Base-by-base conservation (phyloP, 768 basidiomycete genomes). In the Auricularia sp. region DNA sequence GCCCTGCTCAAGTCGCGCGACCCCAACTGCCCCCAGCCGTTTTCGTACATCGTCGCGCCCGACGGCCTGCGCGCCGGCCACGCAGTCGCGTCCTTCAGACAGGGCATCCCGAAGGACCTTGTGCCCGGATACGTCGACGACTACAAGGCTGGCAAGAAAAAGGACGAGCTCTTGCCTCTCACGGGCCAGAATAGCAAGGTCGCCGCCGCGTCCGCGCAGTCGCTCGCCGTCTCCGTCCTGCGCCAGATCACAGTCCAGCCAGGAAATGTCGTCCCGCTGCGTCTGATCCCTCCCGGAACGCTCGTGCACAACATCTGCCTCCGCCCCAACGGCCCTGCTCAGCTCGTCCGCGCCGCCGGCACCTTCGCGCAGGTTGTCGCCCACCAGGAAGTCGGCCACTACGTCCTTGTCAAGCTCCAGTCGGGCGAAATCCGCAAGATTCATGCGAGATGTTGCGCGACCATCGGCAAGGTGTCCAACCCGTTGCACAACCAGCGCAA, bases 381-480 rank as follows among this genome's bases (percentile, higher is more conserved):
- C 2, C 90, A 93, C 67, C 88, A 89, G 66, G 86, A 84, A 44
- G 78, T 75, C 18, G 87, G 83, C 35, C 79, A 82, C 66, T 94
- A 93, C 74, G 82, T 84, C 21, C 90, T 91, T 65, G 87, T 99
- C 54, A 86, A 88, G 44, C 79, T 99, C 66, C 89, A 91, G 73
- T 92, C 89, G 68, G 97, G 97, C 16, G 97, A 99, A 79, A 86
- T 98, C 18, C 84, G 97, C 58, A 87, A 87, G 74, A 80, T 99
- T 62, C 76, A 74, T 72, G 44, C 61, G 63, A 85, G 85, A 36
- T 95, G 91, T 70, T 86, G 82, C 62, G 97, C 95, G 1, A 96
- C 91, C 0, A 84, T 99, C 54, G 97, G 97, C 1, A 86, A 84
- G 66, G 93, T 98, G 63, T 92, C 91, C 77, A 99, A 99, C 73